phyloP scores from a whole-genome alignment of 2,329 filamentous ascomycete species.

The Monosporascus sp. region DNA sequence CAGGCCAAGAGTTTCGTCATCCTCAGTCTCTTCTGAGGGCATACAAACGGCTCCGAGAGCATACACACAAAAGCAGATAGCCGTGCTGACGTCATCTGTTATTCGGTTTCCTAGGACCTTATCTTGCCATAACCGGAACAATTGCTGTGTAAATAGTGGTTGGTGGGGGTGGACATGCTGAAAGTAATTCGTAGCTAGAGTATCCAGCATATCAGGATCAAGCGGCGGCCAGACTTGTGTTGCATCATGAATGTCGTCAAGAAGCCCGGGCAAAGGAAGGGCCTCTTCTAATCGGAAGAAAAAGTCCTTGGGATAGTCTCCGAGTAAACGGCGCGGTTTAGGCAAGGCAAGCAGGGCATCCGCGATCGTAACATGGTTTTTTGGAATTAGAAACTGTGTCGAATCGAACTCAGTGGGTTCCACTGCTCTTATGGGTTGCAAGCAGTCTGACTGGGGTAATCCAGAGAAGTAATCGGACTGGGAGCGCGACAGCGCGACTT shows the following conservation, averaged over 20 bases:
- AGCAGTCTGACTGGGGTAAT: constrained; percentile 15
- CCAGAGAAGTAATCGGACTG: constrained; percentile 18
- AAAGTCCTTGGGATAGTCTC: constrained; percentile 26
- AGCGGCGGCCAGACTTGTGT: constrained; percentile 23
- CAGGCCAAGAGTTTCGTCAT: constrained; percentile 25
- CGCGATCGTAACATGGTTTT: constrained; percentile 28
- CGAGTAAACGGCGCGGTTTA: constrained; percentile 26
- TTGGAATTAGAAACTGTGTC: constrained; percentile 32
- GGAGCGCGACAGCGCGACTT: constrained; percentile 17
- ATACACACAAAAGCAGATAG: constrained; percentile 32
- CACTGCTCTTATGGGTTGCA: constrained; percentile 13
- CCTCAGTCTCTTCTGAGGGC: constrained; percentile 8
- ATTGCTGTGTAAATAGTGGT: constrained; percentile 27
- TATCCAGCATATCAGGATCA: constrained; percentile 18
- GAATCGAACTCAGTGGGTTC: constrained; percentile 22
- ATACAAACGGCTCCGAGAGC: constrained; percentile 27
- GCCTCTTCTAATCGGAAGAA: constrained; percentile 30
- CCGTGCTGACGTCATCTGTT: constrained; percentile 22
- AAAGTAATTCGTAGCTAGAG: constrained; percentile 28
- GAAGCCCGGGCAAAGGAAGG: constrained; percentile 23
- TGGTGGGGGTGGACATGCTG: constrained; percentile 29
- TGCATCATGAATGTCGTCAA: constrained; percentile 22
- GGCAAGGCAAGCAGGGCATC: constrained; percentile 30
- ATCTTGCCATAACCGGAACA: constrained; percentile 24
- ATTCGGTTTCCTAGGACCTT: constrained; percentile 20